These are phyloP conservation scores for Tylopilus cervinicoccineus DNA, from an alignment of 768 basidiomycete genomes.

Conservation along the genomic window DNA sequence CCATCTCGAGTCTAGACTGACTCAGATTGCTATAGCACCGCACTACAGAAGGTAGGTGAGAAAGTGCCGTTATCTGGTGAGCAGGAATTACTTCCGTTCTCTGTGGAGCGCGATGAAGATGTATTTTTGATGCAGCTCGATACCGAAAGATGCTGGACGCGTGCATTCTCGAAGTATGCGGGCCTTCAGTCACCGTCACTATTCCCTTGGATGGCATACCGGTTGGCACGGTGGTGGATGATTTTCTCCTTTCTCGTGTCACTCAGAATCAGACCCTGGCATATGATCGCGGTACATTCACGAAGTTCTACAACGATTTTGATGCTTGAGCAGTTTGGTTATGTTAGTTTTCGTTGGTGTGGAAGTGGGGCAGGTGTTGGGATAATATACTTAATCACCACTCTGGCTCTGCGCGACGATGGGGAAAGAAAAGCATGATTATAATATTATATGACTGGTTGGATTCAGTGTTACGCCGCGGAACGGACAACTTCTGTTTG, in stretches of 20 bases:
- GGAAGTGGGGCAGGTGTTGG: too few relatives aligned
- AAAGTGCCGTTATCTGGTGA: constrained; percentile 60
- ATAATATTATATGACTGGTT: too few relatives aligned
- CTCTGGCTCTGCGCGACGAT: too few relatives aligned
- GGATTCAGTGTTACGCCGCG: too few relatives aligned
- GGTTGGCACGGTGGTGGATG: constrained; percentile 5
- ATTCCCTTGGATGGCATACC: constrained; percentile 7
- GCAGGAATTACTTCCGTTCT: constrained; percentile 6
- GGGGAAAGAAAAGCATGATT: too few relatives aligned
- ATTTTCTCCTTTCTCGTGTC: constrained; percentile 8
- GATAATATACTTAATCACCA: too few relatives aligned
- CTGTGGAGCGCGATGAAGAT: too few relatives aligned
- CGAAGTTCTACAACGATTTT: constrained; percentile 6
- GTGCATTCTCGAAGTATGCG: constrained; percentile 11
- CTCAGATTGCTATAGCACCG: constrained; percentile 36
- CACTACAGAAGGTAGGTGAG: constrained; percentile 59
- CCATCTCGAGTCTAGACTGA: neutral
- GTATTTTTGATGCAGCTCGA: constrained; percentile 12
- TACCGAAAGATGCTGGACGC: constrained; percentile 23
- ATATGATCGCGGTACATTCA: constrained; percentile 13
- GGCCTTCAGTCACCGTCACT: neutral
- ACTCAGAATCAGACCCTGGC: constrained; percentile 4
- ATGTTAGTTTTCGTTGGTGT: too few relatives aligned
- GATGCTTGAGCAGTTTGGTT: constrained; percentile 1
- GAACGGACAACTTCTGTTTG: too few relatives aligned